These are phyloP conservation scores for Penicillium sp. DNA, from an alignment of 2,329 filamentous ascomycete genomes.

Conservation along the genomic window DNA sequence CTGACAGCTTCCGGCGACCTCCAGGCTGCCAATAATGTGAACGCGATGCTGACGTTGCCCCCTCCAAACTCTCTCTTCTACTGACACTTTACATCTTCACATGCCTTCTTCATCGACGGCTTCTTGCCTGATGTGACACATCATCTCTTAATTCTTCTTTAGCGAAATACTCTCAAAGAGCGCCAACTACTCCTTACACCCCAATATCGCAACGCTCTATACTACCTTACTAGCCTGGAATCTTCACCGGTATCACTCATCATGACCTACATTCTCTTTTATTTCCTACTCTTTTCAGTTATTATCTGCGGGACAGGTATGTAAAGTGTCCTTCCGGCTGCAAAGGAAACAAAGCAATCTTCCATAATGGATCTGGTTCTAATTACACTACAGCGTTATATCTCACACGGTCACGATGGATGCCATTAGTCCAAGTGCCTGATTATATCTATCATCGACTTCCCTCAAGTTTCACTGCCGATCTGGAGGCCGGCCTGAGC, in stretches of 20 bases:
- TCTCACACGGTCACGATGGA: conserved; percentile 76
- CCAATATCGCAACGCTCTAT: not conserved
- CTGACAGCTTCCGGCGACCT: conserved; percentile 2
- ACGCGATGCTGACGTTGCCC: conserved; percentile 7
- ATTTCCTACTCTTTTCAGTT: conserved; percentile 69
- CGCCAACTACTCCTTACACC: not conserved
- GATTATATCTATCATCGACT: conserved; percentile 74
- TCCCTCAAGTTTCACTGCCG: conserved; percentile 72
- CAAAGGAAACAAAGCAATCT: not conserved
- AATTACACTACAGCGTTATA: conserved; percentile 60
- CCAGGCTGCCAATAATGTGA: conserved; percentile 1
- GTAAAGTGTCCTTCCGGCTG: conserved; percentile 17
- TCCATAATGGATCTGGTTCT: conserved; percentile 4
- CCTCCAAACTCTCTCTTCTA: not conserved
- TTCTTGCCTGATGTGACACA: not conserved
- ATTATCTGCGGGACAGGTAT: conserved; percentile 69
- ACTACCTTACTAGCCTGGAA: not conserved
- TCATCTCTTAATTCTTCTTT: not conserved
- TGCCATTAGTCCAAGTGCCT: conserved; percentile 63
- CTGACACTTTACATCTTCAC: not conserved
- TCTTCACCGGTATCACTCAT: conserved; percentile 7
- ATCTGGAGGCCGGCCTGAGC: conserved; percentile 83
- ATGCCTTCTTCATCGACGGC: not conserved
- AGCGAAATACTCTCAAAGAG: not conserved
- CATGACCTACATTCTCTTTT: conserved; percentile 76